Evolutionary conservation across 2,329 filamentous ascomycete species (phyloP), one percentile per base, ranked within the genome.

Genomic region (Penicillium griseofulvum): DNA sequence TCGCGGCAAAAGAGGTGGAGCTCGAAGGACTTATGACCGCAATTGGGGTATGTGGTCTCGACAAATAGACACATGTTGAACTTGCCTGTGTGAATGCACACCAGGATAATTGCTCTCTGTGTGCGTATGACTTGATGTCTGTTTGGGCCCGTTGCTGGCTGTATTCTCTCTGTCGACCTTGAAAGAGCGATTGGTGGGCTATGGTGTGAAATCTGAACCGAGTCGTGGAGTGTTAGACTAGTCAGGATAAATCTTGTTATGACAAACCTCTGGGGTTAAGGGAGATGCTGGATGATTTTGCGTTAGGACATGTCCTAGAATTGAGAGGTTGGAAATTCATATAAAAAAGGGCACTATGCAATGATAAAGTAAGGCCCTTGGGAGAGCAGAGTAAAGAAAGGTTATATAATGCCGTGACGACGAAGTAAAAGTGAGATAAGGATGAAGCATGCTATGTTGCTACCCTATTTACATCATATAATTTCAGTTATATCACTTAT

Each of bases 51-150:
- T 43, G 47, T 52, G 19, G 62, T 60, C 16, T 60, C 60, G 3
- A 56, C 39, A 52, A 68, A 71, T 12, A 59, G 52, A 43, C 71
- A 73, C 71, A 73, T 73, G 24, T 17, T 62, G 14, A 16, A 41
- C 2, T 16, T 5, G 16, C 12, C 31, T 3, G 47, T 38, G 16
- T 33, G 5, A 6, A 33, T 16, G 16, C 24, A 19, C n/a, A 11
- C n/a, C 10, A 17, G 14, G 3, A 5, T 26, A 5, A n/a, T 17
- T 39, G 33, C 7, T 39, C 6, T 31, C 1, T 38, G 5, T 26
- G 6, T 22, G 4, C 9, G 17, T 12, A 12, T 31, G 12, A 3
- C 7, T 26, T 14, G 17, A 33, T 22, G 19, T 10, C 19, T 47
- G 11, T 26, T 47, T 36, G 22, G 4, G 22, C 19, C 36, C 5